A percentile compares a stretch with the other conserved stretches of the same genome.
Evolutionary conservation across 192 early-diverging fungal genomes (phyloP).

Genomic region (Dissophora ornata): DNA sequence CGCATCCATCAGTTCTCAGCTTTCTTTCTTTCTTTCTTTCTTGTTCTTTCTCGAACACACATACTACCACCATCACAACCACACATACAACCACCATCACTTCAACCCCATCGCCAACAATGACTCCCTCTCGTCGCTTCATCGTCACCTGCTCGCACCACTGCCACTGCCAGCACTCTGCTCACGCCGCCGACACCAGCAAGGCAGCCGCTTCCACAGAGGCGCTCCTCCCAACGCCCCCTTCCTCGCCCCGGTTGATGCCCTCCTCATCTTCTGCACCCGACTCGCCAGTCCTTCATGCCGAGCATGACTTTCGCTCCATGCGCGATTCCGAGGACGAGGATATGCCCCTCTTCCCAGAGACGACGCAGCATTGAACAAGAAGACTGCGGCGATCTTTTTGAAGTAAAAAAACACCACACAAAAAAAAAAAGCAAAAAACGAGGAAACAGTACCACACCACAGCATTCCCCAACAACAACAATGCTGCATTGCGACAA

Average conservation of each 20-base stretch:
- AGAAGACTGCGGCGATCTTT: no score
- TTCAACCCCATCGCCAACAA: constrained; percentile 14
- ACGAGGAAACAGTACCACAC: no score
- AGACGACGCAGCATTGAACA: no score
- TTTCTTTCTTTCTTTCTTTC: neutral
- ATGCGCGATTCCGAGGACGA: no score
- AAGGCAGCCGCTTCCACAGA: neutral
- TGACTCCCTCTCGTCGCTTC: constrained; percentile 39
- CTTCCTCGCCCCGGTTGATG: constrained; percentile 6
- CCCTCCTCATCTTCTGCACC: constrained; percentile 13
- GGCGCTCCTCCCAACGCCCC: constrained; percentile 6
- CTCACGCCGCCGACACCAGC: neutral
- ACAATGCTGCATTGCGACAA: no score
- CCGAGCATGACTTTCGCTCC: no score
- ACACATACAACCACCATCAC: neutral
- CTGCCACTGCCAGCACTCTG: constrained; percentile 31
- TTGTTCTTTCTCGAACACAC: neutral
- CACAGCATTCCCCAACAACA: no score
- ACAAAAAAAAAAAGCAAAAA: no score
- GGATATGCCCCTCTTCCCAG: no score
- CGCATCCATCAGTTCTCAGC: neutral
- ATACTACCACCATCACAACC: neutral
- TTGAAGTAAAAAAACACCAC: no score
- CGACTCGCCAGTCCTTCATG: neutral
- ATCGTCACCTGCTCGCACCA: constrained; percentile 49